A percentile compares a stretch with the other conserved stretches of the same genome.
phyloP scores from a whole-genome alignment of 257 asterid genomes.

The Nicotiana tabacum region DNA sequence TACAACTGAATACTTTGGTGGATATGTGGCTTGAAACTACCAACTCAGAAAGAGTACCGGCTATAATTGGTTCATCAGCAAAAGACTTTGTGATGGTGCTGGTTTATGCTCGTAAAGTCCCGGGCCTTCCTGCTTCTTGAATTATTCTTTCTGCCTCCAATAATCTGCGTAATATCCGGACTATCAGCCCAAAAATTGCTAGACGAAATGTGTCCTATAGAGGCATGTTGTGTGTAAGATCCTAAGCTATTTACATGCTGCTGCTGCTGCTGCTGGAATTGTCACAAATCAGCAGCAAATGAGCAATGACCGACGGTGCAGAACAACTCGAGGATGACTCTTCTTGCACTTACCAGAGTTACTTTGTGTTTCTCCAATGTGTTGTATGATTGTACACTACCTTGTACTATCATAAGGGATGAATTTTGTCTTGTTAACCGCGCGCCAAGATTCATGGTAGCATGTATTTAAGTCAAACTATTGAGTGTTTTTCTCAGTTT shows the following conservation, averaged over 20 bases:
- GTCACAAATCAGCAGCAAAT: not conserved
- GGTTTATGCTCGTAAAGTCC: constrained; percentile 40
- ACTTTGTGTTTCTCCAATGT: not conserved
- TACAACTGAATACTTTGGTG: constrained; percentile 35
- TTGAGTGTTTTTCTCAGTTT: not conserved
- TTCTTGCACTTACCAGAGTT: not conserved
- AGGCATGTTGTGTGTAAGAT: not conserved
- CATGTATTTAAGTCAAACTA: not conserved
- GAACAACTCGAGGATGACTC: not conserved
- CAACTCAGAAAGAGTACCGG: constrained; percentile 33
- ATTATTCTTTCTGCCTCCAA: not conserved
- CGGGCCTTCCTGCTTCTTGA: constrained; percentile 12
- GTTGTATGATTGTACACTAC: constrained; percentile 4
- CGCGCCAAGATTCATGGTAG: not conserved
- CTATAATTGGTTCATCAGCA: constrained; percentile 53
- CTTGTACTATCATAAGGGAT: constrained; percentile 6
- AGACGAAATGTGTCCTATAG: not conserved
- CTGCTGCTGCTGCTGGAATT: not conserved
- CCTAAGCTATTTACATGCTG: not conserved
- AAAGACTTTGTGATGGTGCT: constrained; percentile 72
- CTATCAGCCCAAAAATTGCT: not conserved
- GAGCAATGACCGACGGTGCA: not conserved
- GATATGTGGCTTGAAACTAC: constrained; percentile 56
- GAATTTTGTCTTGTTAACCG: not conserved
- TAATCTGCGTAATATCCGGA: not conserved